These are phyloP conservation scores for Rhynchosporium graminicola DNA, from an alignment of 2,329 filamentous ascomycete genomes.

Conservation along the genomic window DNA sequence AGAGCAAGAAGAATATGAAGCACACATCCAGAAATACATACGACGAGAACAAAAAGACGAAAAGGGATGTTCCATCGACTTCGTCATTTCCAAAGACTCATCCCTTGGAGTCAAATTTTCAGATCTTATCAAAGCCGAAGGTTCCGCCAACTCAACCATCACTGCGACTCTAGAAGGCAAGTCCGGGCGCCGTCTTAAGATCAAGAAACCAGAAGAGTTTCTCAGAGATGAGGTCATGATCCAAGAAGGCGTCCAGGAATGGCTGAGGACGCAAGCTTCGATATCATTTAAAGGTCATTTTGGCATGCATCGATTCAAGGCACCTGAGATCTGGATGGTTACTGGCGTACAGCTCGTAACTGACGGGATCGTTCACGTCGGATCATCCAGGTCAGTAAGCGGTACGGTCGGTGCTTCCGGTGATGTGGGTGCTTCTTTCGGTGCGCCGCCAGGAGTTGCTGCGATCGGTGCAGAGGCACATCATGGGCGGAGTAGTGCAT, in stretches of 20 bases:
- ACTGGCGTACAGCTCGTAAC: constrained; percentile 12
- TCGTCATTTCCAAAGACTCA: constrained; percentile 10
- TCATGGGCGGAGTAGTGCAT: constrained; percentile 2
- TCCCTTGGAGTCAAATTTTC: constrained; percentile 11
- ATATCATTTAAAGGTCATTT: constrained; percentile 12
- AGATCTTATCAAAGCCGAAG: constrained; percentile 10
- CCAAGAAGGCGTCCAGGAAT: constrained; percentile 14
- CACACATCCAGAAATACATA: constrained; percentile 9
- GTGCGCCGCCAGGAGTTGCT: constrained; percentile 6
- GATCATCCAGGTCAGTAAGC: constrained; percentile 10
- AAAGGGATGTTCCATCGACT: constrained; percentile 11
- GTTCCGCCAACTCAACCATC: constrained; percentile 4
- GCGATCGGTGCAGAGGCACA: constrained; percentile 1
- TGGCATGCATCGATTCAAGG: constrained; percentile 14
- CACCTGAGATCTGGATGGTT: constrained; percentile 15
- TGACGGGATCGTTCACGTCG: constrained; percentile 8
- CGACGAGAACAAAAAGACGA: constrained; percentile 15
- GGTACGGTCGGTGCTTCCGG: constrained; percentile 8
- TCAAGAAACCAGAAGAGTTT: constrained; percentile 14
- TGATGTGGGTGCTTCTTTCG: constrained; percentile 5
- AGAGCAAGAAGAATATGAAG: constrained; percentile 9
- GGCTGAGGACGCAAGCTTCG: constrained; percentile 12
- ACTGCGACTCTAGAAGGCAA: constrained; percentile 13
- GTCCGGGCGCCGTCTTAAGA: constrained; percentile 12
- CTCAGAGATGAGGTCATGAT: constrained; percentile 15